Percentiles rank a stretch among this genome's conserved stretches.
Conservation (phyloP, 768 basidiomycete genomes). For the Lactarius evosmus region DNA sequence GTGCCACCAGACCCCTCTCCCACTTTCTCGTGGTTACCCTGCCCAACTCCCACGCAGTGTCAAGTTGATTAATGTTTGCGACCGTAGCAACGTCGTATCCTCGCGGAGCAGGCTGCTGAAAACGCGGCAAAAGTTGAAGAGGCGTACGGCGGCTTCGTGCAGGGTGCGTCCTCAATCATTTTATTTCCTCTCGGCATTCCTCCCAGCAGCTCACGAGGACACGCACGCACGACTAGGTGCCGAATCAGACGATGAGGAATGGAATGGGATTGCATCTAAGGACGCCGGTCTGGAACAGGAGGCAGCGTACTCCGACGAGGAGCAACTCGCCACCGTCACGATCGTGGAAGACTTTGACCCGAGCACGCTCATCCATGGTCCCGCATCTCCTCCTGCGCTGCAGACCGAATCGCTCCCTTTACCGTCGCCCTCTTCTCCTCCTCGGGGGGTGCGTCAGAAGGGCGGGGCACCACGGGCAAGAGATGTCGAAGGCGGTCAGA, state of each 20-base stretch:
- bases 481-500: not conserved
- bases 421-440: slow-evolving; percentile 32
- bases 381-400: slow-evolving; percentile 13
- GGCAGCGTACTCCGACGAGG: slow-evolving; percentile 78
- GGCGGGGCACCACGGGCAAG: not conserved
- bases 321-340: slow-evolving; percentile 84
- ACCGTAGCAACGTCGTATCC: slow-evolving; percentile 66
- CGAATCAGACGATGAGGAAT: slow-evolving; percentile 45
- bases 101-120: slow-evolving; percentile 71
- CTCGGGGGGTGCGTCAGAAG: slow-evolving; percentile 24
- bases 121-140: slow-evolving; percentile 77
- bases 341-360: slow-evolving; percentile 91
- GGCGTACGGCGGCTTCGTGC: slow-evolving; percentile 50
- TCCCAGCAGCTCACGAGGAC: slow-evolving; percentile 10
- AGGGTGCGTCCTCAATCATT: slow-evolving; percentile 10
- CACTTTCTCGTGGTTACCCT: not conserved
- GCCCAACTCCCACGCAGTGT: not conserved
- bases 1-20: not conserved
- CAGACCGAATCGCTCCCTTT: slow-evolving; percentile 13
- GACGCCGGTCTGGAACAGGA: slow-evolving; percentile 44
- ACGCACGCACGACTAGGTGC: not conserved
- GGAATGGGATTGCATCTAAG: slow-evolving; percentile 43
- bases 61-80: slow-evolving; percentile 26
- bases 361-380: slow-evolving; percentile 52
- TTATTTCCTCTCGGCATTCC: not conserved